Evolutionary conservation across 352 stramenopile genomes (phyloP).

Genomic region (Sclerospora graminicola): DNA sequence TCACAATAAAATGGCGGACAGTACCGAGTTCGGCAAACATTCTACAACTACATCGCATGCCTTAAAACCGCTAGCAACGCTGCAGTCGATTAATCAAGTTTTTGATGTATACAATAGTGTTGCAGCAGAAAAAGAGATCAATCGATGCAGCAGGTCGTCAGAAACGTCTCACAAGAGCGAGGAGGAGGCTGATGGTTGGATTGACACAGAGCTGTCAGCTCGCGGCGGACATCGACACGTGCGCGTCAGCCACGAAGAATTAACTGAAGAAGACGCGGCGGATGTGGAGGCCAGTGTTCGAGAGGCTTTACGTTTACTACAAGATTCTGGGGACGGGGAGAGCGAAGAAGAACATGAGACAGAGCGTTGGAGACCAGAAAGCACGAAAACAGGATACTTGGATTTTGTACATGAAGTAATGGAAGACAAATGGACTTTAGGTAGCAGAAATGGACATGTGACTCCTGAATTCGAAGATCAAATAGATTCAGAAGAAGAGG

Average conservation of each 20-base stretch:
- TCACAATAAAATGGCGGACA: too few relatives aligned
- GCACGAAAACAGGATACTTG: conserved; percentile 16
- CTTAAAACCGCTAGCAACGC: not conserved
- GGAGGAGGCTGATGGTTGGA: conserved; percentile 27
- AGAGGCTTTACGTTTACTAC: conserved; percentile 39
- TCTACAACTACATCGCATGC: conserved; percentile 10
- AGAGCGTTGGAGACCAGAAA: not conserved
- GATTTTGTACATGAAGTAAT: conserved; percentile 46
- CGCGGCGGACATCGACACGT: conserved; percentile 3
- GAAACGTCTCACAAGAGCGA: conserved; percentile 15
- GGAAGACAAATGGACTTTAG: conserved; percentile 24
- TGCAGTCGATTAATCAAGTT: not conserved
- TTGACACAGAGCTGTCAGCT: conserved; percentile 13
- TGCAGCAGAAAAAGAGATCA: not conserved
- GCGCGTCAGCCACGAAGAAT: conserved; percentile 1
- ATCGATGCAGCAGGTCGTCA: conserved; percentile 8
- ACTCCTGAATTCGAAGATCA: conserved; percentile 6
- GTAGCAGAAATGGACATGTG: conserved; percentile 4
- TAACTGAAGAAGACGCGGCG: conserved; percentile 19
- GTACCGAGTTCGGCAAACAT: not conserved
- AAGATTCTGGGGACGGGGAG: conserved; percentile 17
- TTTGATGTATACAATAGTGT: not conserved
- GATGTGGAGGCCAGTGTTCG: conserved; percentile 44
- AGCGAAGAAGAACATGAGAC: conserved; percentile 16
- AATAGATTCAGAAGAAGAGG: conserved; percentile 7